Percentiles rank a stretch among this genome's conserved stretches.
phyloP scores from a whole-genome alignment of 805 yeast genomes.

The Blastobotrys attinorum region DNA sequence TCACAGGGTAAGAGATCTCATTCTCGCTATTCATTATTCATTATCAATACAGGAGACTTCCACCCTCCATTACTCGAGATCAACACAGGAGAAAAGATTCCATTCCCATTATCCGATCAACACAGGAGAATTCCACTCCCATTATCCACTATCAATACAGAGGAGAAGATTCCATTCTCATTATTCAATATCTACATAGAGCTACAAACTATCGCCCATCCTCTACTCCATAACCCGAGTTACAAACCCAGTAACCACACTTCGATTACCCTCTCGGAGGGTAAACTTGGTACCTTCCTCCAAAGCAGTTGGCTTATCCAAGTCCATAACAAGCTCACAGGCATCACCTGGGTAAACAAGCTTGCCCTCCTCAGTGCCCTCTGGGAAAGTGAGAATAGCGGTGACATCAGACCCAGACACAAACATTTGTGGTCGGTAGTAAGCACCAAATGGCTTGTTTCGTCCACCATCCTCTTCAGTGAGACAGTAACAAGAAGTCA shows the following conservation, averaged over 20 bases:
- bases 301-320: conserved; percentile 84
- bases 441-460: conserved; percentile 92
- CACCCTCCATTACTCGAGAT: background rate
- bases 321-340: conserved; percentile 87
- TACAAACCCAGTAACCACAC: conserved; percentile 97
- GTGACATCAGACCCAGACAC: conserved; percentile 96
- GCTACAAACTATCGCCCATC: too few relatives aligned
- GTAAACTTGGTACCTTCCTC: conserved; percentile 98
- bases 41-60: background rate
- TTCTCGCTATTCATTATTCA: background rate
- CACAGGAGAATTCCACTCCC: background rate
- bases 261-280: conserved; percentile 98
- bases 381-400: conserved; percentile 84
- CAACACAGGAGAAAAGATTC: background rate
- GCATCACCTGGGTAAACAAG: conserved; percentile 98
- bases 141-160: background rate
- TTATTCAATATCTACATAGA: background rate
- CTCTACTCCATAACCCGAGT: conserved; percentile 78
- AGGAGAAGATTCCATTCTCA: background rate
- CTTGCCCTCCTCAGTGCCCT: conserved; percentile 71
- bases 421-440: conserved; percentile 97
- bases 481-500: conserved; percentile 87
- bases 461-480: conserved; percentile 99
- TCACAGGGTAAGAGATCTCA: too few relatives aligned
- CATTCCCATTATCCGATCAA: background rate